Conservation (phyloP, 768 basidiomycete genomes). For the Agaricus bisporus region DNA sequence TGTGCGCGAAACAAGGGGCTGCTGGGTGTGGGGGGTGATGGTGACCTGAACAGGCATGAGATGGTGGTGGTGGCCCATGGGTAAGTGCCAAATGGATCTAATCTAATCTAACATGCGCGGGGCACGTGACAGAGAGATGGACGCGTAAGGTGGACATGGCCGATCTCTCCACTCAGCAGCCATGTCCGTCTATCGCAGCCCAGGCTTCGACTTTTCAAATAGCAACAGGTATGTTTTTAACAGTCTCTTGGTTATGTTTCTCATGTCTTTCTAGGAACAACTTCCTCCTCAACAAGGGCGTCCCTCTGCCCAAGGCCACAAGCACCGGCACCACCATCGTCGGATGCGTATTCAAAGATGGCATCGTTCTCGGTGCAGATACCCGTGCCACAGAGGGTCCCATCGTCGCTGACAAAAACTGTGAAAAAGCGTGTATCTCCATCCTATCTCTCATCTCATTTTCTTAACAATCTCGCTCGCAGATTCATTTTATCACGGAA, state of each 20-base stretch:
- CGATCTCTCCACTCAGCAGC: slow-evolving; percentile 31
- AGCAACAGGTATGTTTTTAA: slow-evolving; percentile 43
- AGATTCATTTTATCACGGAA: slow-evolving; percentile 98
- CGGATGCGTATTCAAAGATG: slow-evolving; percentile 88
- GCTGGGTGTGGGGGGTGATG: slow-evolving; percentile 74
- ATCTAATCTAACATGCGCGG: slow-evolving; percentile 1
- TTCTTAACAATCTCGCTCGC: slow-evolving; percentile 1
- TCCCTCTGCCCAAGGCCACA: slow-evolving; percentile 76
- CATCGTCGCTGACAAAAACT: slow-evolving; percentile 99
- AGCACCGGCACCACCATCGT: slow-evolving; percentile 98
- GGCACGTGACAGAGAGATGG: background rate
- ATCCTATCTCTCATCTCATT: background rate
- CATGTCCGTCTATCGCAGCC: slow-evolving; percentile 38
- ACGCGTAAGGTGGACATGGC: slow-evolving; percentile 8
- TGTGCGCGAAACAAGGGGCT: slow-evolving; percentile 57
- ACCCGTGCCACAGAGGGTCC: slow-evolving; percentile 92
- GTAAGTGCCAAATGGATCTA: background rate
- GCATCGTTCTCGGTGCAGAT: slow-evolving; percentile 93
- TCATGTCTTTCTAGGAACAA: slow-evolving; percentile 46
- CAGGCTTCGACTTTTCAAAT: slow-evolving; percentile 81
- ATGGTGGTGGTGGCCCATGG: slow-evolving; percentile 7
- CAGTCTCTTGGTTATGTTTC: background rate
- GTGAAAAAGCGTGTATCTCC: slow-evolving; percentile 76
- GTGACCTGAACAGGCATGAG: slow-evolving; percentile 62
- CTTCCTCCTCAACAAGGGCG: slow-evolving; percentile 63